Evolutionary conservation across 2,329 filamentous ascomycete genomes (phyloP), one percentile per base, ranked within the genome.

Genomic region (Ophiocordyceps camponoti-saundersi): DNA sequence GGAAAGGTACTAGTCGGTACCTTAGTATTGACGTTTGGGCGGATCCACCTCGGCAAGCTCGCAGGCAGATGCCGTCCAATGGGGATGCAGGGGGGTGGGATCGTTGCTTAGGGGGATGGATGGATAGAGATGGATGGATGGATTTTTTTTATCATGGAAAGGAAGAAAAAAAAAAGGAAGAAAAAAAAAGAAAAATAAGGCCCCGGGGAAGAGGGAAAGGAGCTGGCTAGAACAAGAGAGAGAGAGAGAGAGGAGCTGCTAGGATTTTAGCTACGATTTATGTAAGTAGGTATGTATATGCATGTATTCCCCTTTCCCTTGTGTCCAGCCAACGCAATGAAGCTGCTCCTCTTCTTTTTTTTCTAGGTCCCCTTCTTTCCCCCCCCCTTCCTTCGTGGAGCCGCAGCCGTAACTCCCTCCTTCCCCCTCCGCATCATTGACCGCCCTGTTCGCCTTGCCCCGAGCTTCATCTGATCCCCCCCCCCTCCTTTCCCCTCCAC

Each of bases 61-160:
- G 61, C 55, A 57, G 49, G 52, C 53, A 58, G 51, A 48, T 52
- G 44, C 53, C 52, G 53, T 48, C 62, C 62, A 65, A 65, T 64
- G 49, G 54, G 23, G 51, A 52, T 48, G 47, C 45, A 42, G 47
- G 50, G 56, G 53, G 57, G 18, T 26, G n/a, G n/a, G n/a, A n/a
- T n/a, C n/a, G 23, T 8, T 26, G 4, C 8, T 26, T 26, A 26
- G 23, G 23, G 23, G 23, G 23, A 4, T 8, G 5, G 5, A 8
- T 4, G 4, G 23, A 8, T 4, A 26, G 23, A 8, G 23, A 26
- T 26, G 23, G 23, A 26, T 26, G 23, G 23, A 26, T 8, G 23
- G 8, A n/a, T n/a, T n/a, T n/a, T n/a, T 26, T 4, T 4, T 26
- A 26, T 26, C 34, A 16, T n/a, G 3, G 34, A 39, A 7, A 8